A percentile compares a stretch with the other conserved stretches of the same genome.
Evolutionary conservation across 768 basidiomycete species (phyloP).

Genomic region (Rhizopogon vesiculosus): DNA sequence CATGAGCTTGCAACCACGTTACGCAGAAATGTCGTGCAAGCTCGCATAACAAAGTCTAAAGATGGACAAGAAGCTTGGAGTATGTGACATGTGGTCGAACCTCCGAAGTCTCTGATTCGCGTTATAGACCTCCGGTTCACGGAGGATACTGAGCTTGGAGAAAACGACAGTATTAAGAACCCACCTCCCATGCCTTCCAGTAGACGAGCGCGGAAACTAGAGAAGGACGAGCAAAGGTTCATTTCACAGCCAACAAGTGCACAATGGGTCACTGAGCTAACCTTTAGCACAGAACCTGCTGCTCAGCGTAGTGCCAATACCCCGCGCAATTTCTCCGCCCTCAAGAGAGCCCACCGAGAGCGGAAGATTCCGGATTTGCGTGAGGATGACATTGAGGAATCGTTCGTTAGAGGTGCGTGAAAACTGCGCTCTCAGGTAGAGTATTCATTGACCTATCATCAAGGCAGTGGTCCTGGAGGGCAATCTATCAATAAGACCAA

Average conservation of each 20-base stretch:
- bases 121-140: slow-evolving; percentile 67
- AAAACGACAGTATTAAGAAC: slow-evolving; percentile 74
- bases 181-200: slow-evolving; percentile 42
- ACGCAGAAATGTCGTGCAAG: slow-evolving; percentile 85
- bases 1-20: slow-evolving; percentile 72
- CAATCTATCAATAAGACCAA: slow-evolving; percentile 96
- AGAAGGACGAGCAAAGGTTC: slow-evolving; percentile 31
- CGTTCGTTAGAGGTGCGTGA: slow-evolving; percentile 77
- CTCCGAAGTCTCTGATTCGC: background rate
- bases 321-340: slow-evolving; percentile 56
- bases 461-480: slow-evolving; percentile 91
- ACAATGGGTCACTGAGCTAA: background rate
- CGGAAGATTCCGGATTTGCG: slow-evolving; percentile 62
- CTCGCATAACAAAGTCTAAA: slow-evolving; percentile 37
- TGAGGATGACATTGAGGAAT: slow-evolving; percentile 83
- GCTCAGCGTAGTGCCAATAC: slow-evolving; percentile 22
- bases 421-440: background rate
- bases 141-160: slow-evolving; percentile 80
- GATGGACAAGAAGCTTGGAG: slow-evolving; percentile 50
- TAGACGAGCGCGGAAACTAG: slow-evolving; percentile 42
- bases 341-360: slow-evolving; percentile 64
- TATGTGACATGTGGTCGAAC: slow-evolving; percentile 25
- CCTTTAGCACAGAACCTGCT: slow-evolving; percentile 25
- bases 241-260: slow-evolving; percentile 2
- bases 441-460: slow-evolving; percentile 6